Evolutionary conservation across 228 moss, liverwort and hornwort genomes (phyloP), one percentile per base, ranked within the genome.

Genomic region (Sphagnum fallax): DNA sequence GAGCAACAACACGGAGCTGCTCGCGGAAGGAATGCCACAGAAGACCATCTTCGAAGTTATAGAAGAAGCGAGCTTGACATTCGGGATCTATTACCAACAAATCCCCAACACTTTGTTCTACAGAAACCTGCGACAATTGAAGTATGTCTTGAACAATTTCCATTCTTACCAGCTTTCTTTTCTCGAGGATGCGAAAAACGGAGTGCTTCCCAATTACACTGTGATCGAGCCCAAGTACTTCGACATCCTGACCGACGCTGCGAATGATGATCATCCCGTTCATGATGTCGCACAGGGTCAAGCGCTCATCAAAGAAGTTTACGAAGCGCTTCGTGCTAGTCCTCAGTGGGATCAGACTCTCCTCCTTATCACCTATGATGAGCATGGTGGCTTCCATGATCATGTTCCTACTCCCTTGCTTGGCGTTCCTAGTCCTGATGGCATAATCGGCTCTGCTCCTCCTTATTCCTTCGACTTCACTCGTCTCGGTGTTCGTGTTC

Each of bases 171-270:
- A 83, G 12, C 12, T 91, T 47, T 16, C 70, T 15, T 98, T 98
- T 60, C 83, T 84, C 64, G 65, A 67, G 18, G 80, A 98, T 63
- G 97, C 97, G 4, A 78, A 62, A 59, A 63, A 61, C 0, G 97
- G 97, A 32, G 77, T 47, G 52, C 80, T 98, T 5, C 93, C 97
- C 51, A 93, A 93, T 51, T 98, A 98, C 65, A 91, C 90, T 3
- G 90, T 98, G 59, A 89, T 98, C n/a, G 97, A 98, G 77, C 93
- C 91, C 5, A 78, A 87, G 0, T 98, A 98, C 71, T 98, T 91
- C 49, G 91, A 98, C 13, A 11, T 83, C 62, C 83, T 73, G 1
- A 78, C 78, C 0, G 1, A 77, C 0, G 83, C 88, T 0, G 88
- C 80, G 49, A 98, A 98, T 50, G 97, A 98, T 16, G 93, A 98